Conservation (phyloP, 768 basidiomycete genomes). For the Candolleomyces aberdarensis region DNA sequence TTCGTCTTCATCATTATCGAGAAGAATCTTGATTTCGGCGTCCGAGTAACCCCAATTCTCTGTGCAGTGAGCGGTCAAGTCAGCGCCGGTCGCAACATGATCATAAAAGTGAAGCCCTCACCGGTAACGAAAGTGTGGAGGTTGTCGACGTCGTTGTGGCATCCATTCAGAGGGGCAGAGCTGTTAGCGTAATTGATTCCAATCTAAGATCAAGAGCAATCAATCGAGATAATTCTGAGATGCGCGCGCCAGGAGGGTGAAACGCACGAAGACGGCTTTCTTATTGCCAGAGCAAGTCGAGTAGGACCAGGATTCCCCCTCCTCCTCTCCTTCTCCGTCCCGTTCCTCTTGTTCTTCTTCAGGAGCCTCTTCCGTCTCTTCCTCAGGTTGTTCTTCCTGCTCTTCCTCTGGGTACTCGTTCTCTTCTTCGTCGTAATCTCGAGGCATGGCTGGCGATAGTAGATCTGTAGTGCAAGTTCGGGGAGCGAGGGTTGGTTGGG, state of each 20-base stretch:
- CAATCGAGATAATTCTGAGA: neutral
- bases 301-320: constrained; percentile 39
- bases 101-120: constrained; percentile 29
- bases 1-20: constrained; percentile 65
- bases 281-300: constrained; percentile 85
- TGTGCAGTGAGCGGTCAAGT: constrained; percentile 16
- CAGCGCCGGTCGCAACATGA: neutral
- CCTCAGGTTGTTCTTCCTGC: neutral
- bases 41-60: constrained; percentile 61
- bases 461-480: neutral
- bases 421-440: constrained; percentile 1
- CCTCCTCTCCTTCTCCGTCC: neutral
- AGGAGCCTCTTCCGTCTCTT: neutral
- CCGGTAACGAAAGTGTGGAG: constrained; percentile 71
- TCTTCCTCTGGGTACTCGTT: neutral
- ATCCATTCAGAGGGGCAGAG: constrained; percentile 64
- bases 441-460: neutral
- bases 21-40: constrained; percentile 84
- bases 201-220: constrained; percentile 47
- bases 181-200: constrained; percentile 88
- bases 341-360: neutral
- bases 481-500: neutral
- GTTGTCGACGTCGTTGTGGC: constrained; percentile 88
- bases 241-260: neutral
- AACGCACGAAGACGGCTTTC: constrained; percentile 82